Percentiles rank a stretch among this genome's conserved stretches.
phyloP scores from a whole-genome alignment of 495 filamentous ascomycete species.

The Pyronema omphalodes region DNA sequence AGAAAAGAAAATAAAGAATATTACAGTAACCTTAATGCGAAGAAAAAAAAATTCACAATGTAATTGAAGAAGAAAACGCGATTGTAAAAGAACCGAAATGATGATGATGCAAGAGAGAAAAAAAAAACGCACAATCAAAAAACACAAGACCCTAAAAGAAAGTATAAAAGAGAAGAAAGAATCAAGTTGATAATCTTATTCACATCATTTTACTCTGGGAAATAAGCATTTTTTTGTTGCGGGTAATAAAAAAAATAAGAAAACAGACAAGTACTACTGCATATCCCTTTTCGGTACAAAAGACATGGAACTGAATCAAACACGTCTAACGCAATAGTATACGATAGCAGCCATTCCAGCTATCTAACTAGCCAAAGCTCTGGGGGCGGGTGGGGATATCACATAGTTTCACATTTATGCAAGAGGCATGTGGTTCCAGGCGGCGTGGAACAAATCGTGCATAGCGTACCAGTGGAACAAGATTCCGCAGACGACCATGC shows the following conservation, averaged over 20 bases:
- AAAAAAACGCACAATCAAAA: background rate
- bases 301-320: too few relatives aligned
- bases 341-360: too few relatives aligned
- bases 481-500: slow-evolving; percentile 91
- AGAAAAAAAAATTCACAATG: background rate
- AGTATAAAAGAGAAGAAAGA: background rate
- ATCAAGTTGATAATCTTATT: too few relatives aligned
- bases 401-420: too few relatives aligned
- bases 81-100: background rate
- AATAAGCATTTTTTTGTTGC: too few relatives aligned
- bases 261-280: too few relatives aligned
- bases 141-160: background rate
- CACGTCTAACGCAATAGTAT: too few relatives aligned
- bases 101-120: background rate
- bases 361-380: too few relatives aligned
- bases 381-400: too few relatives aligned
- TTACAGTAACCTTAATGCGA: background rate
- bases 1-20: background rate
- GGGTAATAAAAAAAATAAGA: too few relatives aligned
- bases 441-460: slow-evolving; percentile 70
- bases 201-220: too few relatives aligned
- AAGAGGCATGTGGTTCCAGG: slow-evolving; percentile 23
- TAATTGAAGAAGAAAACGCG: background rate
- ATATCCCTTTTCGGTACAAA: too few relatives aligned
- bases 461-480: slow-evolving; percentile 91